Evolutionary conservation across 495 filamentous ascomycete species (phyloP), one percentile per base, ranked within the genome.

Genomic region (Aspergillus hancockii): DNA sequence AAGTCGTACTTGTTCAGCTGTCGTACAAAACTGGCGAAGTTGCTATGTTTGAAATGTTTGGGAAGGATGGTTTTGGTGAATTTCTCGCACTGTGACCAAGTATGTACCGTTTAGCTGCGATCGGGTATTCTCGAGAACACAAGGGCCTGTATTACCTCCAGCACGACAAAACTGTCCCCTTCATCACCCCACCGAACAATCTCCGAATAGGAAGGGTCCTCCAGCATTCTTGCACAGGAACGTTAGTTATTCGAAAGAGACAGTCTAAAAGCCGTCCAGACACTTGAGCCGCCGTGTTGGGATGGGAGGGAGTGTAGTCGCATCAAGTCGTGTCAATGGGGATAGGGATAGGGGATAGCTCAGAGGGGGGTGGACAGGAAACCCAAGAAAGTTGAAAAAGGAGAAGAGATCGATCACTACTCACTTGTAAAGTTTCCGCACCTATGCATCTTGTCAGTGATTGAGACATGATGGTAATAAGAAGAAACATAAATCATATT

Each of bases 1-100:
- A 99, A 99, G 73, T 98, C 94, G 74, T 96, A 99, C 71, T 99
- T 99, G 79, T 99, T 99, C 50, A 99, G 79, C 73, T 99, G 94
- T 64, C 94, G 90, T 45, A 99, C 94, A 65, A 99, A 99, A 77
- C 92, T 96, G 43, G 95, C 94, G 72, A 99, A 98, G 71, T 99
- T 99, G 85, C 91, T 96, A 75, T 98, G 93, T 77, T 98, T 99
- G 81, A 98, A 98, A 70, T 99, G 94, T 70, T 97, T 97, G 0
- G 94, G 95, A 19, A 98, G 82, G 63, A 99, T 97, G 50, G 88
- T 88, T 72, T 97, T 98, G 47, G 94, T 98, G 68, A 99, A 99
- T 72, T 95, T 94, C 68, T 98, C 95, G 73, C 94, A 96, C 94
- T 97, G 71, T 28, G 46, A 38, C 45, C 18, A 59, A 25, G 30